Conservation (phyloP, 805 yeast genomes). For the Myxozyma udenii region DNA sequence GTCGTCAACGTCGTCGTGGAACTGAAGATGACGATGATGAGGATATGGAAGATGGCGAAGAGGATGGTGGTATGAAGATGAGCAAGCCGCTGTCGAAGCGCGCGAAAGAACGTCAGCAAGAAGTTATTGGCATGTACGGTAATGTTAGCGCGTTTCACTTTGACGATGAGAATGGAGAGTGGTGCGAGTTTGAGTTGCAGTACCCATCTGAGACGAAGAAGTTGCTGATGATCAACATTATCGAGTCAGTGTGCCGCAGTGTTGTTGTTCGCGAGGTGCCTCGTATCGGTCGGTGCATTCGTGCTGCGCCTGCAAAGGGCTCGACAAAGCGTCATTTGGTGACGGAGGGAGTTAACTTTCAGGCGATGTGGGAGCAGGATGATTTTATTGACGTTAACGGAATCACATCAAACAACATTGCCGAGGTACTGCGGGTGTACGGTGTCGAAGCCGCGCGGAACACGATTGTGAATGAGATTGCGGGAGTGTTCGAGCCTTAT, state of each 20-base stretch:
- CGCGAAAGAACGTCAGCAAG: conserved; percentile 83
- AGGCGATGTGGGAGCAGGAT: conserved; percentile 97
- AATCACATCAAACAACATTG: conserved; percentile 87
- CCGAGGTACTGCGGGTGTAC: conserved; percentile 82
- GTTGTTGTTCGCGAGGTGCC: conserved; percentile 93
- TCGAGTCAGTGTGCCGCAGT: conserved; percentile 84
- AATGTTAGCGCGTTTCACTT: conserved; percentile 78
- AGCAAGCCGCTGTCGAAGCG: conserved; percentile 45
- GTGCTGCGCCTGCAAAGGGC: conserved; percentile 21
- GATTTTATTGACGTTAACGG: conserved; percentile 87
- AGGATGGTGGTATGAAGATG: conserved; percentile 42
- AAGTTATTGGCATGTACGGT: conserved; percentile 68
- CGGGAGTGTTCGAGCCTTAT: conserved; percentile 91
- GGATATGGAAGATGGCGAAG: conserved; percentile 45
- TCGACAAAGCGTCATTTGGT: conserved; percentile 59
- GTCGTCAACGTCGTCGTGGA: neutral
- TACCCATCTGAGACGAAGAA: conserved; percentile 84
- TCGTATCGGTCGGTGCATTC: conserved; percentile 77
- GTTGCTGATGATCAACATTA: conserved; percentile 92
- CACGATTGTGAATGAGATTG: conserved; percentile 93
- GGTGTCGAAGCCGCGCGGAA: conserved; percentile 99
- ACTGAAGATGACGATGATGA: conserved; percentile 39
- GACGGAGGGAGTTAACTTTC: conserved; percentile 97
- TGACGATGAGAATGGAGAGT: conserved; percentile 81
- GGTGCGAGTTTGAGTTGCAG: conserved; percentile 89